Evolutionary conservation across 75 land plant genomes (phyloP).

Genomic region (Cryptomeria japonica): DNA sequence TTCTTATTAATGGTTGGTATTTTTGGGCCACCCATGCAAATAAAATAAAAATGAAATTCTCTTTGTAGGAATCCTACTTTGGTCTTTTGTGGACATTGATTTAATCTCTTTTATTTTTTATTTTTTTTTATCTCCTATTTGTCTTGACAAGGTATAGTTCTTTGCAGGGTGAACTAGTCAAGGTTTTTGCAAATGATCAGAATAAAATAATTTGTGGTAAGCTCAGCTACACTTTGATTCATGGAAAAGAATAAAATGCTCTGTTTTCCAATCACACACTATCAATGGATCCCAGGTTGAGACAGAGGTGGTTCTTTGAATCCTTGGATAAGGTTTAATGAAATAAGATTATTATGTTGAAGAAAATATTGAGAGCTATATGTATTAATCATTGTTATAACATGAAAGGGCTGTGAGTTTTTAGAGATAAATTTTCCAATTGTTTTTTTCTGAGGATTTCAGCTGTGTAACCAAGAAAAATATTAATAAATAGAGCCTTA

Average conservation of each 20-base stretch:
- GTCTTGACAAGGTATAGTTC: not conserved
- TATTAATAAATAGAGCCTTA: not conserved
- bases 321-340: not conserved
- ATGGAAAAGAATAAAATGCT: not conserved
- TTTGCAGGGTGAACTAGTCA: conserved; percentile 44
- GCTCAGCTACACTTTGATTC: conserved; percentile 5
- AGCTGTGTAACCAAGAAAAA: not conserved
- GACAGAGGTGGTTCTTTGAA: not conserved
- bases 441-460: not conserved
- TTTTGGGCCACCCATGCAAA: not conserved
- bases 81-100: not conserved
- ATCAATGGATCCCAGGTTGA: not conserved
- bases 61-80: not conserved
- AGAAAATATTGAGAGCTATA: not conserved
- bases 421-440: not conserved
- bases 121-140: not conserved
- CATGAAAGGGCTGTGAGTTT: not conserved
- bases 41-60: not conserved
- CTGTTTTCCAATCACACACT: not conserved
- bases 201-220: conserved; percentile 32
- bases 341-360: not conserved
- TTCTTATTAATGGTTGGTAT: not conserved
- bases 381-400: not conserved
- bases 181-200: conserved; percentile 36
- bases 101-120: not conserved